Evolutionary conservation across 2,329 filamentous ascomycete species (phyloP).

Genomic region (Aspergillus bombycis): DNA sequence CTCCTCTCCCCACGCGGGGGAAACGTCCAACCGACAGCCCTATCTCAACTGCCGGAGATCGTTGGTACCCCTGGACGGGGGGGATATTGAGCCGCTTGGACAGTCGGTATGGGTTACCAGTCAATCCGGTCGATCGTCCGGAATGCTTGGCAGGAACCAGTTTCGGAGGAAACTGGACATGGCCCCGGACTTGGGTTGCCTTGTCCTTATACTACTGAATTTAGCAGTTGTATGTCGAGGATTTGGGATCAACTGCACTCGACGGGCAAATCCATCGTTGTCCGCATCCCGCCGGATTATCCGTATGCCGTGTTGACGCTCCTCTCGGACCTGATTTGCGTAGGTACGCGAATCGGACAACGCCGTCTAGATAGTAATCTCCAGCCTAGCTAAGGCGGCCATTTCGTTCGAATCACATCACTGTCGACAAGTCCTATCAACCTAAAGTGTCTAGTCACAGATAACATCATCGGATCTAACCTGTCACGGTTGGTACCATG

Average conservation of each 20-base stretch:
- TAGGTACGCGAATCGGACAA: neutral
- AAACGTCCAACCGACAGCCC: neutral
- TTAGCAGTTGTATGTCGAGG: neutral
- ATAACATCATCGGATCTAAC: neutral
- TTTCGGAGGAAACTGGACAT: neutral
- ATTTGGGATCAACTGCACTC: neutral
- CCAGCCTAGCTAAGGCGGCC: neutral
- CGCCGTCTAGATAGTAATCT: neutral
- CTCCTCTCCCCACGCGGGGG: neutral
- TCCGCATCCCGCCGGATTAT: neutral
- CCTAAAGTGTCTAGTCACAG: neutral
- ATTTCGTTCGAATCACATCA: neutral
- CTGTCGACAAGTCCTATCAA: neutral
- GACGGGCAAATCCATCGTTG: neutral
- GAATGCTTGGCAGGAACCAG: neutral
- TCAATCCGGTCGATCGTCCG: neutral
- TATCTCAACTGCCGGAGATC: neutral
- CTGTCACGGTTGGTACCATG: neutral
- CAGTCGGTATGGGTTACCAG: neutral
- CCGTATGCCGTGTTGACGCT: neutral
- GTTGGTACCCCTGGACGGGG: neutral
- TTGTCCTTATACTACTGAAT: neutral
- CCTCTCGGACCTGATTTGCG: too few relatives aligned
- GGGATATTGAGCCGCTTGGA: neutral
- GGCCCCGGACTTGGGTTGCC: neutral